These are phyloP conservation scores for Ceratobasidium sp. DNA, from an alignment of 1,284 basidiomycete species.

Conservation along the genomic window DNA sequence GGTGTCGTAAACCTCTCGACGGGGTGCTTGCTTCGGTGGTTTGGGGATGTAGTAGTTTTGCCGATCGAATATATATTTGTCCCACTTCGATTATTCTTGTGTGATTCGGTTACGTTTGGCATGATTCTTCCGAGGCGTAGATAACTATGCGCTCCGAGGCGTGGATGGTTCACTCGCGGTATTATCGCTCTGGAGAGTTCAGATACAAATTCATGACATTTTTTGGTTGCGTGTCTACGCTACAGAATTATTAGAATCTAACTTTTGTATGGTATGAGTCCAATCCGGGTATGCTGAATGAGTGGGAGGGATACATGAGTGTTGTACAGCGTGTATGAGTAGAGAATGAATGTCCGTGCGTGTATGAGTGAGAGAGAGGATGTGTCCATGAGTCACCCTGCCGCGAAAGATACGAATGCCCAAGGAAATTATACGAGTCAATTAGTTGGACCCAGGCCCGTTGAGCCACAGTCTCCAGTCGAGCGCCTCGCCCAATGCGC, in stretches of 20 bases:
- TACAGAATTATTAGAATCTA: background rate
- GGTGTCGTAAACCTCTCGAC: no score
- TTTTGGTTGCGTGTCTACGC: no score
- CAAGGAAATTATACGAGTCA: background rate
- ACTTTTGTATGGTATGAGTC: background rate
- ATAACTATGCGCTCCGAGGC: no score
- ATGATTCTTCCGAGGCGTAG: constrained; percentile 14
- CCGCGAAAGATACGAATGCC: background rate
- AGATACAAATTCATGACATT: no score
- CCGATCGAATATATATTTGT: no score
- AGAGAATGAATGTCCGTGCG: constrained; percentile 1
- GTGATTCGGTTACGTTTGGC: constrained; percentile 7
- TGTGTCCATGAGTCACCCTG: constrained; percentile 3
- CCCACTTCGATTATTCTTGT: no score
- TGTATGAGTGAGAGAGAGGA: background rate
- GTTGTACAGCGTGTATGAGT: constrained; percentile 3
- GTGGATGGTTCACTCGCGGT: no score
- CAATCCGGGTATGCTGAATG: background rate
- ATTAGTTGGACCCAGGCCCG: constrained; percentile 24
- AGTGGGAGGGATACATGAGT: constrained; percentile 22
- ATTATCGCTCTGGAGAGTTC: no score
- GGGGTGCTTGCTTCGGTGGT: no score
- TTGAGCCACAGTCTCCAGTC: constrained; percentile 88
- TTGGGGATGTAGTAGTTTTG: background rate
- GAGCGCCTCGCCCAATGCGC: constrained; percentile 76